phyloP scores from a whole-genome alignment of 805 yeast species.

The Suhomyces sp. region DNA sequence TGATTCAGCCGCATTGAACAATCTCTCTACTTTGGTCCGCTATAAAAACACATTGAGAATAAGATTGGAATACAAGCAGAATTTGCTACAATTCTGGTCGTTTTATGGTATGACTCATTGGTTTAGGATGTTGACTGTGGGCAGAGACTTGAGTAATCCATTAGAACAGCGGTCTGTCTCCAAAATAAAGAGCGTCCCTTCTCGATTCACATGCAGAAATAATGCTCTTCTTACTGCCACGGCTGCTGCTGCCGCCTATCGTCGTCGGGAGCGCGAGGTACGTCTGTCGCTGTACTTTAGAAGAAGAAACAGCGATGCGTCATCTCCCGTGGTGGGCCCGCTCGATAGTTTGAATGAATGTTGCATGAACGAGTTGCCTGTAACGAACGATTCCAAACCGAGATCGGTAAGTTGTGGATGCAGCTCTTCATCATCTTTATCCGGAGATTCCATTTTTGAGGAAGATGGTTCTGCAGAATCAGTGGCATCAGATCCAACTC shows the following conservation, averaged over 20 bases:
- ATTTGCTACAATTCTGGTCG: constrained; percentile 42
- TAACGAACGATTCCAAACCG: neutral
- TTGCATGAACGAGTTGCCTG: neutral
- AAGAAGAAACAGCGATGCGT: neutral
- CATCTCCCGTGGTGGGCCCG: neutral
- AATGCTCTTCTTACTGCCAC: constrained; percentile 24
- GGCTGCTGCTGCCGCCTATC: constrained; percentile 16
- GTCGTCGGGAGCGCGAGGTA: neutral
- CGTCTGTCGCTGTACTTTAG: neutral
- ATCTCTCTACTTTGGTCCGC: constrained; percentile 20
- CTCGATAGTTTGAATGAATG: neutral
- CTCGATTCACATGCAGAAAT: constrained; percentile 15
- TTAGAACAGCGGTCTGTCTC: constrained; percentile 25
- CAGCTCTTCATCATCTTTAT: neutral
- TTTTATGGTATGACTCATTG: constrained; percentile 38
- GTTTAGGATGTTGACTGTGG: constrained; percentile 33
- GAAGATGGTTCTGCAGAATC: neutral
- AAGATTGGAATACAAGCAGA: constrained; percentile 38
- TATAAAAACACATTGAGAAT: constrained; percentile 35
- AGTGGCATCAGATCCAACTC: neutral
- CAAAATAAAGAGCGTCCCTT: constrained; percentile 26
- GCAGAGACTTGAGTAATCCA: constrained; percentile 33
- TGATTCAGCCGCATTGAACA: constrained; percentile 8
- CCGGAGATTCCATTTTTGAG: neutral
- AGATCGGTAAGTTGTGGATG: neutral